Evolutionary conservation across 163 green algal species (phyloP), one percentile per base, ranked within the genome.

Genomic region (Prototheca cutis): DNA sequence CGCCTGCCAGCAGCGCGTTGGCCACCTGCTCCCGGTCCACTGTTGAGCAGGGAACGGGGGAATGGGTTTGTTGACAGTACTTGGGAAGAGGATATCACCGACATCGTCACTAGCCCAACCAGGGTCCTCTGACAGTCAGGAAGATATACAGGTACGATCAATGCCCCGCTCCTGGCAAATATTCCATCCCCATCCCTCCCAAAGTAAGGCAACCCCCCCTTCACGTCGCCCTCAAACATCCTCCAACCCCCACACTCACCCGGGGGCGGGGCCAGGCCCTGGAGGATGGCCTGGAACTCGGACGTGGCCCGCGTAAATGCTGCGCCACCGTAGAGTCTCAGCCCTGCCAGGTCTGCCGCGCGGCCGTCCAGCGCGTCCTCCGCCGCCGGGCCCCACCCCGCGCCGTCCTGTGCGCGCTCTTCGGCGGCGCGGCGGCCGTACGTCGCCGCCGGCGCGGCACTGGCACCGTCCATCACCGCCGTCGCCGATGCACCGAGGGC

Each of bases 251-350:
- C 25, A 32, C 40, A 17, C 65, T 59, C 34, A 89, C 84, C 70
- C 68, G 76, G 62, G 24, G 85, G 85, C 70, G 89, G 93, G 27
- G 70, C 59, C 15, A 92, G 65, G 15, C 56, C 65, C 23, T 77
- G 67, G 15, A 84, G 81, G 2, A 86, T 85, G 40, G 77, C 75
- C 51, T 88, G 80, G 61, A 95, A 95, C 73, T 96, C 87, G 13
- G 87, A 73, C 15, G 28, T 8, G 52, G 28, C 29, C 27, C 28
- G 29, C 7, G 52, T 15, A 3, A 47, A 51, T 17, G 42, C 36
- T 45, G 36, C 36, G 36, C 36, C 13, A 10, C 36, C 36, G 36
- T 45, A 15, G 36, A 10, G 36, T 45, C 36, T 1, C 13, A 0
- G 36, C 13, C 36, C 13, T 45, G 13, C 10, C 10, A 8, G 36